These are phyloP conservation scores for Clarireedia paspali DNA, from an alignment of 2,329 filamentous ascomycete genomes.

Conservation along the genomic window DNA sequence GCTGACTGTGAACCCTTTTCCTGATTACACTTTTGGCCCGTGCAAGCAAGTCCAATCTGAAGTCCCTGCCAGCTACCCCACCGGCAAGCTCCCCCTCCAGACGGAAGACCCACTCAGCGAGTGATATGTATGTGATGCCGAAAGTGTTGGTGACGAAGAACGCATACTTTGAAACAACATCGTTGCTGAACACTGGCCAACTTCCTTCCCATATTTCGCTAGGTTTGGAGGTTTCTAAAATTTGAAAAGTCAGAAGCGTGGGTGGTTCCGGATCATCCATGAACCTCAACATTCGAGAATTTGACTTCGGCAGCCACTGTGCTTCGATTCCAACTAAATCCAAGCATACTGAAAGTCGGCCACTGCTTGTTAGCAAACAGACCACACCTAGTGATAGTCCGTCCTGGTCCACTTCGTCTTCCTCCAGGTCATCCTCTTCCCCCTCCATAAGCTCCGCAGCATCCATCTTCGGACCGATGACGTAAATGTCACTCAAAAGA, in stretches of 20 bases:
- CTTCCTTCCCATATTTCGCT: constrained; percentile 47
- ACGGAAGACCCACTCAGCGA: constrained; percentile 56
- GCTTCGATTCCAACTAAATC: constrained; percentile 56
- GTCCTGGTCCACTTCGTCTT: constrained; percentile 48
- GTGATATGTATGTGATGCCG: constrained; percentile 51
- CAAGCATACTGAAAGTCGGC: constrained; percentile 53
- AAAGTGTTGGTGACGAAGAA: constrained; percentile 56
- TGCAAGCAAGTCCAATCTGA: constrained; percentile 52
- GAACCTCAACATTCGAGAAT: constrained; percentile 37
- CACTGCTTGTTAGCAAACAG: constrained; percentile 53
- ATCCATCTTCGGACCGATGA: constrained; percentile 55
- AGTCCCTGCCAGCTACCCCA: constrained; percentile 50
- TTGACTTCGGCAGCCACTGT: constrained; percentile 55
- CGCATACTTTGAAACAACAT: constrained; percentile 53
- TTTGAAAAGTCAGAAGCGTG: constrained; percentile 52
- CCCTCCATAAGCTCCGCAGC: constrained; percentile 53
- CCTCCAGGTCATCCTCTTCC: constrained; percentile 55
- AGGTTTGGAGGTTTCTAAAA: constrained; percentile 50
- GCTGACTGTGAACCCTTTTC: constrained; percentile 50
- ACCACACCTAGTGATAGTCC: constrained; percentile 53
- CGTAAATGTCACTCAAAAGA: constrained; percentile 52
- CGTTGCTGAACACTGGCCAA: constrained; percentile 57
- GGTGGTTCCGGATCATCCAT: constrained; percentile 35
- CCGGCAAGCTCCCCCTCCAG: constrained; percentile 54
- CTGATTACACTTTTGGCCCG: constrained; percentile 49